A percentile compares a stretch with the other conserved stretches of the same genome.
phyloP scores from a whole-genome alignment of 2,329 filamentous ascomycete species.

The Trichophyton benhamiae region DNA sequence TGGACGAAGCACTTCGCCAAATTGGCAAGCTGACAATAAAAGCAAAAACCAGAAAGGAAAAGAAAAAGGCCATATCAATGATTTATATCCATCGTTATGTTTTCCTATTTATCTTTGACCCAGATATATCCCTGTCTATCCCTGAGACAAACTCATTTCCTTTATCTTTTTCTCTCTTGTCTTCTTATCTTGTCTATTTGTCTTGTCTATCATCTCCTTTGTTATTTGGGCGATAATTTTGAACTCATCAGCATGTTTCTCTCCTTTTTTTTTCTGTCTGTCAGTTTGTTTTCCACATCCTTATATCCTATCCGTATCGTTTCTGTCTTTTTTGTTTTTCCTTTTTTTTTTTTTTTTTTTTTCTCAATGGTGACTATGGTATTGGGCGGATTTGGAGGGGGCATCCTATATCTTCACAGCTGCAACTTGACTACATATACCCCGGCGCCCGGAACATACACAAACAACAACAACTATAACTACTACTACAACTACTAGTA shows the following conservation, averaged over 20 bases:
- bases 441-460: slow-evolving; percentile 3
- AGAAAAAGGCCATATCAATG: not conserved
- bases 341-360: not conserved
- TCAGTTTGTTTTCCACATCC: slow-evolving; percentile 6
- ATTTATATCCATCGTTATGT: slow-evolving; percentile 2
- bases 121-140: not conserved
- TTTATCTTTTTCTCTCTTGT: not conserved
- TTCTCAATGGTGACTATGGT: not conserved
- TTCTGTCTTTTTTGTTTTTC: not conserved
- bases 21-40: slow-evolving; percentile 19
- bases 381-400: slow-evolving; percentile 2
- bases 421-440: slow-evolving; percentile 1
- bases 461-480: not conserved
- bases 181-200: not conserved
- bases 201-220: slow-evolving; percentile 1
- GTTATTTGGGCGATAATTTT: slow-evolving; percentile 3
- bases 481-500: not conserved
- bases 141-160: not conserved
- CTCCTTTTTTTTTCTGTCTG: slow-evolving; percentile 8
- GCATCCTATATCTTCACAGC: slow-evolving; percentile 2
- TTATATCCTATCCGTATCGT: not conserved
- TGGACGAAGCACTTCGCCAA: slow-evolving; percentile 96
- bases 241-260: slow-evolving; percentile 5
- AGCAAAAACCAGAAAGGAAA: too few relatives aligned
- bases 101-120: not conserved